phyloP scores from a whole-genome alignment of 352 stramenopile genomes.

The Phytophthora rubi region DNA sequence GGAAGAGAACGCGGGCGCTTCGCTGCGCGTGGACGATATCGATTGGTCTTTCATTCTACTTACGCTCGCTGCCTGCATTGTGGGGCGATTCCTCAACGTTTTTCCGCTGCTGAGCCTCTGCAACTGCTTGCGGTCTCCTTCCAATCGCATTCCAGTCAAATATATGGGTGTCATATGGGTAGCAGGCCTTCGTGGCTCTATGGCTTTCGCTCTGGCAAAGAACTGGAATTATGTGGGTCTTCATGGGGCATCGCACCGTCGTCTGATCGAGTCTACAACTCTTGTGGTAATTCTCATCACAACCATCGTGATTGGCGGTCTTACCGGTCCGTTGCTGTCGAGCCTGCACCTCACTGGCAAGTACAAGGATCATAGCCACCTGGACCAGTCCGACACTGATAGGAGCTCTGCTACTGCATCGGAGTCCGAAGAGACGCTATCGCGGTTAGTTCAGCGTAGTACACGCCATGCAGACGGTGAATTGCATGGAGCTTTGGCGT shows the following conservation, averaged over 20 bases:
- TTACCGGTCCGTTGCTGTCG: slow-evolving; percentile 75
- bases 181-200: slow-evolving; percentile 92
- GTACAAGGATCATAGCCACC: slow-evolving; percentile 41
- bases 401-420: slow-evolving; percentile 42
- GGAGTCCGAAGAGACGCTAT: slow-evolving; percentile 37
- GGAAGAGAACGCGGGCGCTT: slow-evolving; percentile 59
- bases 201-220: slow-evolving; percentile 92
- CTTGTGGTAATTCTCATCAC: slow-evolving; percentile 89
- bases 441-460: slow-evolving; percentile 41
- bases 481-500: slow-evolving; percentile 34
- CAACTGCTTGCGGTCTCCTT: slow-evolving; percentile 63
- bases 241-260: slow-evolving; percentile 70
- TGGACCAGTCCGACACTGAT: slow-evolving; percentile 48
- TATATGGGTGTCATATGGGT: slow-evolving; percentile 93
- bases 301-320: slow-evolving; percentile 79
- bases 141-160: slow-evolving; percentile 70
- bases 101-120: slow-evolving; percentile 79
- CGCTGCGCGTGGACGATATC: slow-evolving; percentile 79
- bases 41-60: slow-evolving; percentile 82
- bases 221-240: slow-evolving; percentile 85
- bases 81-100: slow-evolving; percentile 78
- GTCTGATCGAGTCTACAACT: slow-evolving; percentile 88
- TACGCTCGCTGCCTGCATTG: slow-evolving; percentile 75
- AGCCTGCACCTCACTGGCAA: slow-evolving; percentile 54
- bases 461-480: slow-evolving; percentile 59